phyloP scores from a whole-genome alignment of 169 alveolate species.

The Plasmodium reichenowi region DNA sequence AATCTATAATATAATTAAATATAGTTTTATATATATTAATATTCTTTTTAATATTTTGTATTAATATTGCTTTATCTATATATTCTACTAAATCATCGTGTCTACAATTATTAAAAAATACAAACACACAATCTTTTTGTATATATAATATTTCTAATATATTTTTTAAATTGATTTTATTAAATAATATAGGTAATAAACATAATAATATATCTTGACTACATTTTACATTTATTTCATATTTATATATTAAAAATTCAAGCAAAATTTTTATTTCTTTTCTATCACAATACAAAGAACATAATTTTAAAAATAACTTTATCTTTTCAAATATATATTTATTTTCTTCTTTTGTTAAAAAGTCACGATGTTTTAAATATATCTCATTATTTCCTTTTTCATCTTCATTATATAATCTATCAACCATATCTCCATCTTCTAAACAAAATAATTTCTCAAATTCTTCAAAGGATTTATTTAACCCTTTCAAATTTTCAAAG shows the following conservation, averaged over 20 bases:
- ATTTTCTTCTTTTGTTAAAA: constrained; percentile 68
- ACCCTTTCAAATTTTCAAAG: constrained; percentile 16
- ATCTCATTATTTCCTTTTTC: constrained; percentile 21
- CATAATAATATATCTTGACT: constrained; percentile 45
- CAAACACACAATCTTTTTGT: constrained; percentile 45
- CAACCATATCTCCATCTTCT: constrained; percentile 23
- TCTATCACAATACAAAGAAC: constrained; percentile 48
- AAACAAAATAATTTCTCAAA: constrained; percentile 36
- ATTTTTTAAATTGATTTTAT: constrained; percentile 15
- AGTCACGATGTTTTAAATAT: constrained; percentile 56
- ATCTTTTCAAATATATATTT: constrained; percentile 30
- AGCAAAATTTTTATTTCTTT: constrained; percentile 60
- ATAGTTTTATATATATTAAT: constrained; percentile 43
- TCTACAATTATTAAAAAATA: constrained; percentile 48
- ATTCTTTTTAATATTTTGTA: constrained; percentile 56
- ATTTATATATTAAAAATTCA: constrained; percentile 66
- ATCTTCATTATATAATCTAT: constrained; percentile 7
- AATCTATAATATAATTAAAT: constrained; percentile 27
- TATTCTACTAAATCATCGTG: constrained; percentile 6
- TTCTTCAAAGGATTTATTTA: constrained; percentile 40
- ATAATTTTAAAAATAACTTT: constrained; percentile 44
- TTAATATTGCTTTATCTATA: constrained; percentile 25
- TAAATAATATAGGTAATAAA: constrained; percentile 35
- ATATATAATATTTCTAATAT: constrained; percentile 62
- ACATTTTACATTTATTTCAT: constrained; percentile 70